A percentile compares a stretch with the other conserved stretches of the same genome.
phyloP scores from a whole-genome alignment of 2,329 filamentous ascomycete genomes.

The Triangularia setosa region DNA sequence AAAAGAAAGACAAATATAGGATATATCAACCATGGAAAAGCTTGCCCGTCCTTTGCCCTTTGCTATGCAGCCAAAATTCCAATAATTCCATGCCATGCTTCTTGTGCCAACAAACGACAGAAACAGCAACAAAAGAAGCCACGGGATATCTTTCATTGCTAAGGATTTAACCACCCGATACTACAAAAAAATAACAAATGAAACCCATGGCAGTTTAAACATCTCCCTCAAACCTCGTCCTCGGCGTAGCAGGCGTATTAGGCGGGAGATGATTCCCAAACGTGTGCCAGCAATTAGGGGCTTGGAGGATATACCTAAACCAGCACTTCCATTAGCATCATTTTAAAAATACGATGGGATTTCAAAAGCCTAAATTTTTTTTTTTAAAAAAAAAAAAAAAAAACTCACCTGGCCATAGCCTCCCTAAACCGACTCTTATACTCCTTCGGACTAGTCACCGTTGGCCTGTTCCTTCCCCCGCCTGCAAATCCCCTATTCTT shows the following conservation, averaged over 20 bases:
- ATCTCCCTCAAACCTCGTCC: conserved; percentile 23
- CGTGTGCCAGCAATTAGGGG: conserved; percentile 72
- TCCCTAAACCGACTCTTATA: conserved; percentile 95
- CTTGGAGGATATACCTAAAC: conserved; percentile 64
- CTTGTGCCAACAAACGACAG: background rate
- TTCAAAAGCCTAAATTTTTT: background rate
- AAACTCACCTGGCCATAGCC: conserved; percentile 85
- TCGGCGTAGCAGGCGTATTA: conserved; percentile 19
- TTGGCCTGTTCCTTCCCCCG: conserved; percentile 76
- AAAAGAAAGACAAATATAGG: background rate
- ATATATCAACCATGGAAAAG: background rate
- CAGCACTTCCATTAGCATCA: background rate
- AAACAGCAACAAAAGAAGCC: background rate
- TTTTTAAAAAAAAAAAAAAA: conserved; percentile 13
- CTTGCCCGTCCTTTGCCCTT: background rate
- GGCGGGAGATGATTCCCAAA: conserved; percentile 42
- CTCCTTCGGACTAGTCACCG: conserved; percentile 94
- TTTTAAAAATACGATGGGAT: too few relatives aligned
- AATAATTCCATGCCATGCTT: background rate
- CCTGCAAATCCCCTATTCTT: conserved; percentile 87
- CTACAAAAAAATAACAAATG: background rate
- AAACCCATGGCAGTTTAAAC: background rate
- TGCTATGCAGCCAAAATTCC: background rate
- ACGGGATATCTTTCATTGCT: background rate
- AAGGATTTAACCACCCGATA: background rate